A percentile compares a stretch with the other conserved stretches of the same genome.
These are phyloP conservation scores for Kurtzmaniella quercitrusa DNA, from an alignment of 1,139 yeast genomes.

Conservation along the genomic window DNA sequence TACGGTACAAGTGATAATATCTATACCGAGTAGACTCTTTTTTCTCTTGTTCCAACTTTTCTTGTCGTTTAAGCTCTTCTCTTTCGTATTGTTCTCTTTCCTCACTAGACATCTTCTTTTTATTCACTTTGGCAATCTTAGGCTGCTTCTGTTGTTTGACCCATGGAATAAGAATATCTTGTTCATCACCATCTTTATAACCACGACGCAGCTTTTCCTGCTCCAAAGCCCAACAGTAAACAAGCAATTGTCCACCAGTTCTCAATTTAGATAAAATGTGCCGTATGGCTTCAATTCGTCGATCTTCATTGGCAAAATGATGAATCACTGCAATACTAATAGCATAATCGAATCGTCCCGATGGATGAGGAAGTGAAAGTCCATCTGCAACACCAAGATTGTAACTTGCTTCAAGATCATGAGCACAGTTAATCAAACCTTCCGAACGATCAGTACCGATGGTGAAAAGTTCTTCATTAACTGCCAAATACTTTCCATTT, in stretches of 20 bases:
- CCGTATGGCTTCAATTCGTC: slow-evolving; percentile 70
- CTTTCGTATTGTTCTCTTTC: neutral
- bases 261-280: slow-evolving; percentile 61
- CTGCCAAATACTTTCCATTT: slow-evolving; percentile 82
- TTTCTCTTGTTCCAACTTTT: slow-evolving; percentile 13
- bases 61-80: slow-evolving; percentile 15
- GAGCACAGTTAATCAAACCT: slow-evolving; percentile 74
- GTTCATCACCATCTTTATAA: slow-evolving; percentile 84
- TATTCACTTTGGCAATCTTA: slow-evolving; percentile 21
- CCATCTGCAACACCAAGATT: slow-evolving; percentile 72
- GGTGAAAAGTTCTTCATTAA: slow-evolving; percentile 63
- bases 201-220: slow-evolving; percentile 86
- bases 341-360: slow-evolving; percentile 73
- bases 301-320: slow-evolving; percentile 81
- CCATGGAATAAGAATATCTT: slow-evolving; percentile 96
- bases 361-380: slow-evolving; percentile 61
- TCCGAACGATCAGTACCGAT: slow-evolving; percentile 84
- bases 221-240: slow-evolving; percentile 96
- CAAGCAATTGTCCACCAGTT: slow-evolving; percentile 62
- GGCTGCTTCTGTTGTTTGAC: slow-evolving; percentile 52
- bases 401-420: slow-evolving; percentile 21
- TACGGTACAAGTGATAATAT: slow-evolving; percentile 78
- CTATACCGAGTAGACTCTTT: slow-evolving; percentile 57
- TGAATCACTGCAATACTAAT: slow-evolving; percentile 95
- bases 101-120: slow-evolving; percentile 8